Base-by-base conservation (phyloP, 164 flowering plant species). In the Vitis rotundifolia region DNA sequence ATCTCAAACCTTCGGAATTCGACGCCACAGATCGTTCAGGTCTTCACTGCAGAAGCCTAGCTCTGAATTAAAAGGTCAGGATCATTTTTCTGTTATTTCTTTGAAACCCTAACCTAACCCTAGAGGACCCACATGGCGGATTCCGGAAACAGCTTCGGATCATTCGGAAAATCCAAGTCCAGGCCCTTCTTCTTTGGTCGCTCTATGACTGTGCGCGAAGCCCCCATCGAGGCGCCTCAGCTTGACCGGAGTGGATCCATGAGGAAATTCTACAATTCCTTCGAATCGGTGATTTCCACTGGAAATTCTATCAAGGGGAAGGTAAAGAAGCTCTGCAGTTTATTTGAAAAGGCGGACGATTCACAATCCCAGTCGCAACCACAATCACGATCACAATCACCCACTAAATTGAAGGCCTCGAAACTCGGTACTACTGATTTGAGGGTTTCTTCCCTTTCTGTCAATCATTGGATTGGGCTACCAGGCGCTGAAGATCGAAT, bases 401-500 rank as follows among this genome's bases (percentile, higher is more conserved):
- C 68, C 9, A 9, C 48, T 6, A 29, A 65, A 69, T 51, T 62
- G 13, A 22, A 37, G 13, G n/a, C 22, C 16, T 2, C 63, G 3
- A 48, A 18, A 61, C 52, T 22, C 26, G 26, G 26, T 22, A 22
- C 26, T 9, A 3, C 60, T 29, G 59, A 68, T 59, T 51, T 62
- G 14, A 67, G 5, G 51, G 52, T 47, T 16, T 64, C 47, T 3
- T n/a, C 48, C 8, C 18, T 16, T 13, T 12, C 18, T 11, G 61
- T 9, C 16, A 31, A 26, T 22, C 59, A 57, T 37, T 52, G 28
- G 64, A 76, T 73, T 37, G 54, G 57, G 19, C 71, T 75, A 19
- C 76, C 78, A 0, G 82, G 82, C 5, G 63, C 80, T 2, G 84
- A 79, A 67, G 85, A 82, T 47, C 65, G 70, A 47, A 57, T 71